phyloP scores from a whole-genome alignment of 192 early-diverging fungal genomes.

The Coemansia brasiliensis region DNA sequence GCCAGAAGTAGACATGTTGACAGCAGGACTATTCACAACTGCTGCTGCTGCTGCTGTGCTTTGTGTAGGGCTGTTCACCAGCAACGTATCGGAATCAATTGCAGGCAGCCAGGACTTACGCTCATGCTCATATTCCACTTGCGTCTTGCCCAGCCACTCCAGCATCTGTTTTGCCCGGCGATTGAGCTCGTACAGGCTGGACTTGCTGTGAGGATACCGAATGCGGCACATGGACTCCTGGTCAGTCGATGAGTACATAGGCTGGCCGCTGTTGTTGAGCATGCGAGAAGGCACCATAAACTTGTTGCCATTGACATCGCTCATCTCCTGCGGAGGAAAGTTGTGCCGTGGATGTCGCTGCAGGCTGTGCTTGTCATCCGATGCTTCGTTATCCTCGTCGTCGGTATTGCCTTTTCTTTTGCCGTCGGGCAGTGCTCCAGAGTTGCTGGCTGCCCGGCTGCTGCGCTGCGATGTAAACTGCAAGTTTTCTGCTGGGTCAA shows the following conservation, averaged over 20 bases:
- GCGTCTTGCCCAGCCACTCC: slow-evolving; percentile 53
- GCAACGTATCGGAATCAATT: background rate
- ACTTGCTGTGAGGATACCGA: slow-evolving; percentile 38
- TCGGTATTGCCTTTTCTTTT: background rate
- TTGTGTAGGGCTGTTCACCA: background rate
- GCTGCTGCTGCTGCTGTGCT: background rate
- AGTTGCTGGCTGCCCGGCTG: background rate
- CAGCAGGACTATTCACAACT: background rate
- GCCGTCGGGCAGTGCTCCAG: background rate
- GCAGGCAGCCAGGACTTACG: slow-evolving; percentile 17
- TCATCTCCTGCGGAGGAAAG: slow-evolving; percentile 34
- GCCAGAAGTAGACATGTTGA: too few species aligned
- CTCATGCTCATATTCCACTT: slow-evolving; percentile 53
- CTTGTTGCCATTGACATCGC: slow-evolving; percentile 35
- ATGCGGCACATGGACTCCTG: slow-evolving; percentile 48
- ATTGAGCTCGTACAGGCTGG: slow-evolving; percentile 37
- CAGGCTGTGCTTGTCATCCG: background rate
- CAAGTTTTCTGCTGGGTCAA: slow-evolving; percentile 8
- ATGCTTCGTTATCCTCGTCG: background rate
- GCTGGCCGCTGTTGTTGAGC: slow-evolving; percentile 43
- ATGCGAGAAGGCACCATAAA: slow-evolving; percentile 36
- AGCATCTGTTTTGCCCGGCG: slow-evolving; percentile 54
- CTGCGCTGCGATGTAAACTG: slow-evolving; percentile 14
- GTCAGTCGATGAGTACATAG: slow-evolving; percentile 41
- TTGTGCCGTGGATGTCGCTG: slow-evolving; percentile 27